A percentile compares a stretch with the other conserved stretches of the same genome.
Evolutionary conservation across 176 grass and related monocot genomes (phyloP).

Genomic region (Oryza glaberrima): DNA sequence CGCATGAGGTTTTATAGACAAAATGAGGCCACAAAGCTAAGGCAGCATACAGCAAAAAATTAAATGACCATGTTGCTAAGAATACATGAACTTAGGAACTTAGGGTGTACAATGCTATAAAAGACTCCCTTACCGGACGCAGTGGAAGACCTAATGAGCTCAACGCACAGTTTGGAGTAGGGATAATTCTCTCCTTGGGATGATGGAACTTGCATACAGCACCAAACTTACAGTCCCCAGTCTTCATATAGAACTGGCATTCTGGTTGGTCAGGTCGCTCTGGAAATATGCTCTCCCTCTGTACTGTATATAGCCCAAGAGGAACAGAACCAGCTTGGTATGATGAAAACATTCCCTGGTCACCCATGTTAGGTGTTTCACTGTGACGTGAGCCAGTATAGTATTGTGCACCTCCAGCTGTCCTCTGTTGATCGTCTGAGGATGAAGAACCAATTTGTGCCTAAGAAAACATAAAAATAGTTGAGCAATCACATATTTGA

Average conservation of each 20-base stretch:
- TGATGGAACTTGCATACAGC: constrained; percentile 88
- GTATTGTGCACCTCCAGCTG: constrained; percentile 50
- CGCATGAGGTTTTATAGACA: neutral
- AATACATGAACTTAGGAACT: neutral
- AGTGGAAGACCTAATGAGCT: constrained; percentile 73
- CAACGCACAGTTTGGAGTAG: constrained; percentile 71
- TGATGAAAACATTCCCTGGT: constrained; percentile 66
- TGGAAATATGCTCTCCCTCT: constrained; percentile 83
- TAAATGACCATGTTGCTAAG: neutral
- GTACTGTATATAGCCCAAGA: constrained; percentile 70
- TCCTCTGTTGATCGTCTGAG: constrained; percentile 66
- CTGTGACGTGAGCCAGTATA: constrained; percentile 59
- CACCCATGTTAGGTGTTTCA: constrained; percentile 57
- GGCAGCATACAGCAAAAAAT: neutral
- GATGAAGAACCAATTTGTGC: constrained; percentile 74
- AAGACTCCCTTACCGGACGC: constrained; percentile 64
- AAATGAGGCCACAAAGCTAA: neutral
- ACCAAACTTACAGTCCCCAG: constrained; percentile 91
- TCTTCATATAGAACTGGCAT: constrained; percentile 94
- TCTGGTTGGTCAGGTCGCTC: constrained; percentile 91
- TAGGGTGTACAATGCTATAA: neutral
- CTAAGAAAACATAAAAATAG: constrained; percentile 32
- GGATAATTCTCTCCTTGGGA: constrained; percentile 73
- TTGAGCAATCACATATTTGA: neutral
- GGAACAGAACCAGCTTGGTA: constrained; percentile 74